These are phyloP conservation scores for Neofusicoccum ribis DNA, from an alignment of 2,329 filamentous ascomycete species.

Conservation along the genomic window DNA sequence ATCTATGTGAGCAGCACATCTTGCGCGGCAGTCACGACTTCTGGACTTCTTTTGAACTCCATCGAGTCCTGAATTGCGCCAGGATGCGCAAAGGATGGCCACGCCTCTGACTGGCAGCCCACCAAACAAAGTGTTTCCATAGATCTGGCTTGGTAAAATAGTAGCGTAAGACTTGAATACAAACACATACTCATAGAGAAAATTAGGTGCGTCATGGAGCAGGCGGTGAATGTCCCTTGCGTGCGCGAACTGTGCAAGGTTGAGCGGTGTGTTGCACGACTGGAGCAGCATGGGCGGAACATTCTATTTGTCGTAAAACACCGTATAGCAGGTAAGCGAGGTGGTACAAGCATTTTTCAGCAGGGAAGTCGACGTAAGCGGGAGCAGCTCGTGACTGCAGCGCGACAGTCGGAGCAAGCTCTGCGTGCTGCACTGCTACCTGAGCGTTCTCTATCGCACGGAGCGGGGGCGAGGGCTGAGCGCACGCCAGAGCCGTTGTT, in stretches of 20 bases:
- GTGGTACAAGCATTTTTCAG: background rate
- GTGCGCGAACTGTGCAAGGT: background rate
- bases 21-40: background rate
- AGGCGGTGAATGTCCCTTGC: background rate
- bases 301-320: background rate
- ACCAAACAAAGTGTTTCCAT: background rate
- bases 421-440: background rate
- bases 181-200: conserved; percentile 11
- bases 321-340: background rate
- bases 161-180: conserved; percentile 9
- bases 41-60: background rate
- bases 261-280: background rate
- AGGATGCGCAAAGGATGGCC: background rate
- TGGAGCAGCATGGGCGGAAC: background rate
- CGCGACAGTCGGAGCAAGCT: background rate
- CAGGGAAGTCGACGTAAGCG: background rate
- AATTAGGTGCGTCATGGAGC: background rate
- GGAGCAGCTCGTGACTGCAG: background rate
- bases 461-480: background rate
- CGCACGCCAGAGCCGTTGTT: background rate
- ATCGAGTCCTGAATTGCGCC: background rate
- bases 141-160: conserved; percentile 11
- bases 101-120: background rate
- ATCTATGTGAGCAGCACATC: background rate
- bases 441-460: background rate